Percentiles rank a stretch among this genome's conserved stretches.
Conservation (phyloP, 768 basidiomycete species). For the Mycena vulgaris region DNA sequence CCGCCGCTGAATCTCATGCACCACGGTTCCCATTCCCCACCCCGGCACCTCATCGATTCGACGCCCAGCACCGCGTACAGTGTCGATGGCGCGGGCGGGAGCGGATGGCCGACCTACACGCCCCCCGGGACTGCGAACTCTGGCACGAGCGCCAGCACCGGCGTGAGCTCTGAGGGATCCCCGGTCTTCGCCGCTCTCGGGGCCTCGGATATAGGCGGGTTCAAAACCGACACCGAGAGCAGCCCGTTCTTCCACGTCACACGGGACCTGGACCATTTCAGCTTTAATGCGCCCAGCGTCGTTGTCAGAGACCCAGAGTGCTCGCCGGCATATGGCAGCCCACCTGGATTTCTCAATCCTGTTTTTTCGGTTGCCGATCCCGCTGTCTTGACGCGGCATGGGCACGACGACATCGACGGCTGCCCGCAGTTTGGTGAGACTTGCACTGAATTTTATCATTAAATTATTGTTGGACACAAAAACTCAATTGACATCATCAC, state of each 20-base stretch:
- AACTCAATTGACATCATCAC: constrained; percentile 4
- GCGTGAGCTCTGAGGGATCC: constrained; percentile 57
- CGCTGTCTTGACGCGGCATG: constrained; percentile 47
- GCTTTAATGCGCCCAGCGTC: constrained; percentile 56
- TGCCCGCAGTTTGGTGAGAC: constrained; percentile 64
- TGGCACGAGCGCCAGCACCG: constrained; percentile 60
- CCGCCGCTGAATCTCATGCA: constrained; percentile 60
- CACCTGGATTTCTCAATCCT: constrained; percentile 28
- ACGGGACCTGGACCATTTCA: constrained; percentile 67
- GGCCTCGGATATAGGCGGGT: constrained; percentile 39
- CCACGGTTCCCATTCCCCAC: constrained; percentile 49
- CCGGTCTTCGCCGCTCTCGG: constrained; percentile 58
- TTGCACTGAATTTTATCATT: constrained; percentile 47
- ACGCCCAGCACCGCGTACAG: constrained; percentile 67
- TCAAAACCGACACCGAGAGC: constrained; percentile 57
- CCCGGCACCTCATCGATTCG: constrained; percentile 59
- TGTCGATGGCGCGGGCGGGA: constrained; percentile 63
- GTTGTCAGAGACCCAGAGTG: constrained; percentile 48
- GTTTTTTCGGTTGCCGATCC: constrained; percentile 44
- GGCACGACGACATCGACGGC: constrained; percentile 54
- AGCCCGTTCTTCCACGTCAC: constrained; percentile 56
- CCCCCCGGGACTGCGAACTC: constrained; percentile 73
- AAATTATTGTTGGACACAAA: constrained; percentile 31
- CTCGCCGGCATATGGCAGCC: constrained; percentile 50
- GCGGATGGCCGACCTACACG: constrained; percentile 74